Conservation (phyloP, 306 rosid species). For the Rosa persica region DNA sequence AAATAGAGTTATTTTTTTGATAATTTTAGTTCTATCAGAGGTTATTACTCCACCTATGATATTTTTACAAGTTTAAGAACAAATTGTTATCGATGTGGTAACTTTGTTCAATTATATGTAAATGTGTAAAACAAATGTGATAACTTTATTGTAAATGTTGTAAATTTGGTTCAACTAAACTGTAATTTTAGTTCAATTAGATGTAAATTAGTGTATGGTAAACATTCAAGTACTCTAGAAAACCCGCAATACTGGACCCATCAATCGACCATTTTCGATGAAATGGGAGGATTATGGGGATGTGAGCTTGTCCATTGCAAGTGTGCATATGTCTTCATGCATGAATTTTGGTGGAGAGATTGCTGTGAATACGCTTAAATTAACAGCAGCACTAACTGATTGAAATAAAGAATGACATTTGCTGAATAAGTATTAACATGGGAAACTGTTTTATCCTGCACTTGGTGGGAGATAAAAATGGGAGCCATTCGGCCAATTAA, state of each 20-base stretch:
- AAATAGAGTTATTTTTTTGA: too few species aligned
- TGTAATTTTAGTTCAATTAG: too few species aligned
- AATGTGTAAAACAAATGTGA: too few species aligned
- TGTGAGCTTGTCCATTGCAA: conserved; percentile 58
- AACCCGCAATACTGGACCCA: conserved; percentile 38
- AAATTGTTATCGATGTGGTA: too few species aligned
- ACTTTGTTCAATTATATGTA: too few species aligned
- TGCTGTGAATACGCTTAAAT: conserved; percentile 46
- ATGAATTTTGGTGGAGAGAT: conserved; percentile 55
- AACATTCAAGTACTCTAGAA: too few species aligned
- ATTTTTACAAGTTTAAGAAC: too few species aligned
- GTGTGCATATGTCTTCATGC: conserved; percentile 64
- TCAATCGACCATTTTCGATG: conserved; percentile 54
- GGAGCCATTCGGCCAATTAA: conserved; percentile 62
- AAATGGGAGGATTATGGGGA: conserved; percentile 62
- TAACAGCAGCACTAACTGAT: conserved; percentile 28
- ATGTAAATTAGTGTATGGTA: too few species aligned
- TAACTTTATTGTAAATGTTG: too few species aligned
- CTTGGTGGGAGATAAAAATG: conserved; percentile 49
- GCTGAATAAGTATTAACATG: conserved; percentile 17
- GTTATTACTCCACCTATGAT: too few species aligned
- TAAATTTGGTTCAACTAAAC: too few species aligned
- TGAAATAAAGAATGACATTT: conserved; percentile 41
- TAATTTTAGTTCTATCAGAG: too few species aligned
- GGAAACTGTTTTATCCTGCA: conserved; percentile 24